Conservation (phyloP, 2,329 filamentous ascomycete genomes). For the Venturia aucupariae region DNA sequence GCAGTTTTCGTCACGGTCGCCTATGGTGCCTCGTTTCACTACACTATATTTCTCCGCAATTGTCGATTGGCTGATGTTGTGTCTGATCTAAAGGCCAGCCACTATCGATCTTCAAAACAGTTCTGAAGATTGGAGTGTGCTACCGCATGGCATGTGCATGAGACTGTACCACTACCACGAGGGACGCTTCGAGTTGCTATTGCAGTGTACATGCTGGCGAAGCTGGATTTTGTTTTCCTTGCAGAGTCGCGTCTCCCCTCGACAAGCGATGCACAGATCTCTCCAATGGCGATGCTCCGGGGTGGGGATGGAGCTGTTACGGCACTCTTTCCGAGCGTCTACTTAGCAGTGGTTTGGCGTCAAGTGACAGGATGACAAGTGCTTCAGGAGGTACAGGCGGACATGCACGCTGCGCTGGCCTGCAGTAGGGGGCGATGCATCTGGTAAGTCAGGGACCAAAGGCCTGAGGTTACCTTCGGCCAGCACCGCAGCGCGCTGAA, state of each 20-base stretch:
- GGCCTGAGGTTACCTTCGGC: neutral
- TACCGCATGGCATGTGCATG: neutral
- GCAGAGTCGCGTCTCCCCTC: neutral
- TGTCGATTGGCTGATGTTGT: neutral
- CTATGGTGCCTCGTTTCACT: neutral
- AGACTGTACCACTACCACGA: neutral
- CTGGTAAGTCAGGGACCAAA: neutral
- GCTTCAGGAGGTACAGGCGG: neutral
- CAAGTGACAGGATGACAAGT: neutral
- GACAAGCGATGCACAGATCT: neutral
- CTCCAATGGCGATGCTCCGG: neutral
- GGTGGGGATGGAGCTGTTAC: neutral
- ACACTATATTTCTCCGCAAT: neutral
- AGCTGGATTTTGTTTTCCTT: neutral
- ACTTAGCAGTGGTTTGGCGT: neutral
- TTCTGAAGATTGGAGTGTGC: neutral
- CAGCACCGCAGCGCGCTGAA: neutral
- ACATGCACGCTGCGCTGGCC: neutral
- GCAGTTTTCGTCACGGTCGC: neutral
- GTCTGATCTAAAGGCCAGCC: neutral
- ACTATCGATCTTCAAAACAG: neutral
- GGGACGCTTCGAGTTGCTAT: neutral
- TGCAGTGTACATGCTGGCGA: neutral
- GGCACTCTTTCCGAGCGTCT: conserved; percentile 1
- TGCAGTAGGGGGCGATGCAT: neutral